Evolutionary conservation across 305 asterid genomes (phyloP).

Genomic region (Plantago coronopus): DNA sequence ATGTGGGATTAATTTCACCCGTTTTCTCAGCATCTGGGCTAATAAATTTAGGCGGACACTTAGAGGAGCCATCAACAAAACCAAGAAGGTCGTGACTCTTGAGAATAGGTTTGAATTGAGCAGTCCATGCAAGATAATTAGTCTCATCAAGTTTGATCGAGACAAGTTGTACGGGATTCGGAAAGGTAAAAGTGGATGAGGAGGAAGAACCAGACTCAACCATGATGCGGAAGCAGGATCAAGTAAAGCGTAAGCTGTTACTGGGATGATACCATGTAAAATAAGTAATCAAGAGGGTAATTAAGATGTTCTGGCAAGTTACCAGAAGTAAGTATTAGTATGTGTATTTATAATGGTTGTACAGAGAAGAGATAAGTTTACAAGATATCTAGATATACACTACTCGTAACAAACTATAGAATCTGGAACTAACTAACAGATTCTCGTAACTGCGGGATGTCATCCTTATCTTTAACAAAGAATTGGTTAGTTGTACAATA

Average conservation of each 20-base stretch:
- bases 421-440: too few relatives aligned
- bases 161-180: not conserved
- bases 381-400: too few relatives aligned
- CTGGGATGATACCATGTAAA: not conserved
- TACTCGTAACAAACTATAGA: too few relatives aligned
- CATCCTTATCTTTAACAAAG: too few relatives aligned
- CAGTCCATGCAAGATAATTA: not conserved
- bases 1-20: not conserved
- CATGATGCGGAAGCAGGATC: constrained; percentile 1
- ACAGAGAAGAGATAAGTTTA: too few relatives aligned
- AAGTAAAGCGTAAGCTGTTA: not conserved
- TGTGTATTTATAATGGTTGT: too few relatives aligned
- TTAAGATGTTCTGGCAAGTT: too few relatives aligned
- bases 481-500: too few relatives aligned
- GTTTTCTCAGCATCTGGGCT: not conserved
- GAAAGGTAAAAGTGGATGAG: not conserved
- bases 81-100: not conserved
- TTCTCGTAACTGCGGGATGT: too few relatives aligned
- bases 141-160: not conserved
- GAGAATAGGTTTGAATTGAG: not conserved
- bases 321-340: too few relatives aligned
- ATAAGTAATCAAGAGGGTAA: too few relatives aligned
- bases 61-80: not conserved
- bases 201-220: not conserved
- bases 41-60: too few relatives aligned